Evolutionary conservation across 75 land plant species (phyloP).

Genomic region (Pinus albicaulis): DNA sequence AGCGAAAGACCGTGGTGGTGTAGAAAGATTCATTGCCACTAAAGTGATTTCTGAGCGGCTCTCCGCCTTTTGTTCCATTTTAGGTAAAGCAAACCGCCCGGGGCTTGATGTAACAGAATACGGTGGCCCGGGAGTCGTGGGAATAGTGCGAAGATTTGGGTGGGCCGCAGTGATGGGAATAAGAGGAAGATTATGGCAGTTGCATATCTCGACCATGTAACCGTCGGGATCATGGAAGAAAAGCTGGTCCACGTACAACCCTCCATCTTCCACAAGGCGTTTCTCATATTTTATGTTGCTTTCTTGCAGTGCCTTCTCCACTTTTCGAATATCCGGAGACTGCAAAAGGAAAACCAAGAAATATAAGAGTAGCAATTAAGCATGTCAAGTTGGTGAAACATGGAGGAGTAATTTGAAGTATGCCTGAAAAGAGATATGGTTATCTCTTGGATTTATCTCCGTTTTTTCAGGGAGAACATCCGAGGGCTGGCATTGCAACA

Average conservation of each 20-base stretch:
- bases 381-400: background rate
- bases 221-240: slow-evolving; percentile 62
- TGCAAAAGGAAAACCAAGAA: too few relatives aligned
- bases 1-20: too few relatives aligned
- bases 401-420: background rate
- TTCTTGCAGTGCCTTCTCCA: background rate
- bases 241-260: slow-evolving; percentile 33
- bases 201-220: slow-evolving; percentile 69
- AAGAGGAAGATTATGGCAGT: slow-evolving; percentile 56
- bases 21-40: background rate
- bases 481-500: slow-evolving; percentile 15
- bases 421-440: slow-evolving; percentile 37
- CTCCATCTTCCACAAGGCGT: slow-evolving; percentile 20
- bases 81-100: background rate
- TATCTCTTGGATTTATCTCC: slow-evolving; percentile 25
- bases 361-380: too few relatives aligned
- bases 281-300: slow-evolving; percentile 24
- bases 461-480: slow-evolving; percentile 12
- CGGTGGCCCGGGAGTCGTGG: background rate
- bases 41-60: background rate
- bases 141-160: background rate
- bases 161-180: too few relatives aligned
- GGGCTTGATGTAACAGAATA: background rate
- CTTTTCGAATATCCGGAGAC: too few relatives aligned
- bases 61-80: background rate